Percentiles rank a stretch among this genome's conserved stretches.
Conservation (phyloP, 208 protist genomes). For the Leishmania major region DNA sequence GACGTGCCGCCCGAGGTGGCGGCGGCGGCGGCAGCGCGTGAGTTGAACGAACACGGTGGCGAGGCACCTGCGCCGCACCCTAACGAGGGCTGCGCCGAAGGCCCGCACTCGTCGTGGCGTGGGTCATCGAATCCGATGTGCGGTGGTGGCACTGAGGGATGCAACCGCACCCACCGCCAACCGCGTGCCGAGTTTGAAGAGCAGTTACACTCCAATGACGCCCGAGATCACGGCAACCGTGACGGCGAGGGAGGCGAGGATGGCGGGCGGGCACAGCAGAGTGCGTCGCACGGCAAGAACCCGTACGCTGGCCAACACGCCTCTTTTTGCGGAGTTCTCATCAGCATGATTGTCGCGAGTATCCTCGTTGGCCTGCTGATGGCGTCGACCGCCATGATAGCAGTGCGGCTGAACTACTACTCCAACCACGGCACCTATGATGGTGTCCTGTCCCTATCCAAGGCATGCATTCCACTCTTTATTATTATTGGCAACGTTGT, state of each 20-base stretch:
- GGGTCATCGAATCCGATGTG: constrained; percentile 21
- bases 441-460: constrained; percentile 30
- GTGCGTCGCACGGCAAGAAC: neutral
- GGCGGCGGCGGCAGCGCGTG: constrained; percentile 6
- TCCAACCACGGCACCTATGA: constrained; percentile 29
- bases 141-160: neutral
- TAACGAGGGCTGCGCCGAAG: neutral
- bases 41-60: constrained; percentile 17
- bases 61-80: constrained; percentile 1
- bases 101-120: neutral
- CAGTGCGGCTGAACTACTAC: constrained; percentile 63
- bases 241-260: neutral
- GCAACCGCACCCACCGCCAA: neutral
- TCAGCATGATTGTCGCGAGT: constrained; percentile 13
- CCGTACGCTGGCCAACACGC: constrained; percentile 17
- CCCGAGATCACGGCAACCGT: constrained; percentile 1
- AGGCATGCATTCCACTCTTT: constrained; percentile 62
- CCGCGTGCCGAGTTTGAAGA: neutral
- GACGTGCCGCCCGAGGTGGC: constrained; percentile 24
- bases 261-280: neutral
- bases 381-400: constrained; percentile 52
- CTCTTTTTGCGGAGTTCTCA: constrained; percentile 16
- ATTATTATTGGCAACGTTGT: constrained; percentile 40
- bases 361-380: constrained; percentile 41
- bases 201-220: constrained; percentile 5